Conservation (phyloP, 2,329 filamentous ascomycete species). For the Fusarium succisae region DNA sequence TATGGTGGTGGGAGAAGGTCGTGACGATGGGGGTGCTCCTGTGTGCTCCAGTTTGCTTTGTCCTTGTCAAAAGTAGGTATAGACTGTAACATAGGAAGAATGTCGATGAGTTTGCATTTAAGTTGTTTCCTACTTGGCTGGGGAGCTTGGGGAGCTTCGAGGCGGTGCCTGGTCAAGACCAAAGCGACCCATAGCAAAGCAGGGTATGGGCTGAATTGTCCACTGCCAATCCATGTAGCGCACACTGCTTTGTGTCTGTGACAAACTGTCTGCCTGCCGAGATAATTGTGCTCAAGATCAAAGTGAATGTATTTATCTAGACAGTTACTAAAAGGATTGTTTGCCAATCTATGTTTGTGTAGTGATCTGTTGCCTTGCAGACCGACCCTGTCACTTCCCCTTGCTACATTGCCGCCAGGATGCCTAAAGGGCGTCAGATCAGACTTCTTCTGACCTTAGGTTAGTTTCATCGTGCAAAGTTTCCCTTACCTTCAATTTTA, state of each 20-base stretch:
- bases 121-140: background rate
- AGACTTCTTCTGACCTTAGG: fast-evolving
- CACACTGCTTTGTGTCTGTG: background rate
- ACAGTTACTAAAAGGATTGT: too few species aligned
- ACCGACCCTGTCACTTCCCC: too few species aligned
- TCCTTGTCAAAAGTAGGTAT: background rate
- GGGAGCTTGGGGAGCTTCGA: background rate
- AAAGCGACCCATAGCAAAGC: background rate
- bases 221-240: background rate
- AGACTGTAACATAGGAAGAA: background rate
- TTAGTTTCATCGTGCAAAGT: too few species aligned
- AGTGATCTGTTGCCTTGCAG: background rate
- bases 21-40: background rate
- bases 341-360: background rate
- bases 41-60: background rate
- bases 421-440: fast-evolving
- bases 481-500: background rate
- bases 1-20: background rate
- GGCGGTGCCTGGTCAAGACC: background rate
- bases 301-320: background rate
- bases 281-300: fast-evolving
- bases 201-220: background rate
- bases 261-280: background rate
- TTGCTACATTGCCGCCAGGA: background rate
- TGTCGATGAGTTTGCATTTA: background rate